A percentile compares a stretch with the other conserved stretches of the same genome.
phyloP scores from a whole-genome alignment of 768 basidiomycete genomes.

The Tulasnella calospora region DNA sequence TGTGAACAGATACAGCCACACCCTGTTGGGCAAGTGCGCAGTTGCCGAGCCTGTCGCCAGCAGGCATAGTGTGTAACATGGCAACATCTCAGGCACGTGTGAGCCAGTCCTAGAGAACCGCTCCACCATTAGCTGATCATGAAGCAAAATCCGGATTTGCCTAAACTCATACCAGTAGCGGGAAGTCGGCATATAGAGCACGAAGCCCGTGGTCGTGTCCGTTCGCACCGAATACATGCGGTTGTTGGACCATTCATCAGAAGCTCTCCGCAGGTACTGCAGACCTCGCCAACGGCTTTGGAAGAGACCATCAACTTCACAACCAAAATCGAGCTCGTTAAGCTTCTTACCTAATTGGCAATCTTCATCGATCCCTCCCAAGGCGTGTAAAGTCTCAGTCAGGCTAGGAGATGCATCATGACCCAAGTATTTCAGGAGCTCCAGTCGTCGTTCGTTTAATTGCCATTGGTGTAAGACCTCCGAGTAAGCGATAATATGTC shows the following conservation, averaged over 20 bases:
- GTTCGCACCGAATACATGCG: conserved; percentile 45
- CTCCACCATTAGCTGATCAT: not conserved
- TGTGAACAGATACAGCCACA: conserved; percentile 59
- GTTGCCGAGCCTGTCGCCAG: conserved; percentile 47
- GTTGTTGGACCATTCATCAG: conserved; percentile 36
- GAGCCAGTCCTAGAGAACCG: conserved; percentile 49
- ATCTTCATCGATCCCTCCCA: conserved; percentile 8
- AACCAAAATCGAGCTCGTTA: not conserved
- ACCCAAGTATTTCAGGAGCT: conserved; percentile 63
- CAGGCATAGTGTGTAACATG: conserved; percentile 66
- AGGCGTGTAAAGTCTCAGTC: conserved; percentile 24
- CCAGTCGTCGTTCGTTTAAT: conserved; percentile 61
- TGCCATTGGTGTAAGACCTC: conserved; percentile 73
- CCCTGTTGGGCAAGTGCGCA: conserved; percentile 57
- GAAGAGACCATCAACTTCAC: conserved; percentile 43
- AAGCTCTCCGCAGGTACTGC: conserved; percentile 42
- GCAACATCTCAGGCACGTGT: conserved; percentile 55
- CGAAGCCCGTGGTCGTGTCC: conserved; percentile 43
- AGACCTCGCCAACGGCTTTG: conserved; percentile 36
- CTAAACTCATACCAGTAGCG: conserved; percentile 53
- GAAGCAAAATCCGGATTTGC: not conserved
- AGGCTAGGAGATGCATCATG: conserved; percentile 31
- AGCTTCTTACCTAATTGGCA: conserved; percentile 10
- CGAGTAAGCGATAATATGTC: conserved; percentile 65
- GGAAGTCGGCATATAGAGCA: conserved; percentile 75